Conservation (phyloP, 305 asterid genomes). For the Ajuga reptans region DNA sequence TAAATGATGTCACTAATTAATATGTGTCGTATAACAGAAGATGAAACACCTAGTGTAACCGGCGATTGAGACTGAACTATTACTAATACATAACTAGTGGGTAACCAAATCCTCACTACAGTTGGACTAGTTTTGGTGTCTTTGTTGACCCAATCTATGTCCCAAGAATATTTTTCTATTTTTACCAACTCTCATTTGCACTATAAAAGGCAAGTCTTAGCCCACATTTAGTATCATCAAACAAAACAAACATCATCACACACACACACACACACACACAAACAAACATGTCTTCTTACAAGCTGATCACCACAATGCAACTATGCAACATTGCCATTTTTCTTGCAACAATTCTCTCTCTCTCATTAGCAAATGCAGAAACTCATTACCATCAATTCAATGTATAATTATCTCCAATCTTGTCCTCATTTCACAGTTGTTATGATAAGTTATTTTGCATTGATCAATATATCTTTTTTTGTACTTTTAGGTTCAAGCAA, state of each 20-base stretch:
- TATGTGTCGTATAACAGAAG: too few species aligned
- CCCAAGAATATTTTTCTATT: neutral
- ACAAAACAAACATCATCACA: neutral
- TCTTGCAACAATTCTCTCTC: conserved; percentile 19
- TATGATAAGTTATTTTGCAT: neutral
- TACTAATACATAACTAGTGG: conserved; percentile 14
- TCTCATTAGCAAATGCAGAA: conserved; percentile 30
- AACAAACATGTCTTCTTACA: neutral
- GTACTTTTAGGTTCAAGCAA: conserved; percentile 31
- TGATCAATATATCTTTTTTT: neutral
- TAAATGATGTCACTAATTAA: too few species aligned
- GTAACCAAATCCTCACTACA: conserved; percentile 30
- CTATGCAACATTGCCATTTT: conserved; percentile 16
- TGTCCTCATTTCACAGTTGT: neutral
- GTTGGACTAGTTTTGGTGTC: conserved; percentile 23
- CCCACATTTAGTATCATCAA: neutral
- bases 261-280: neutral
- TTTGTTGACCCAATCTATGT: conserved; percentile 20
- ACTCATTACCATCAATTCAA: conserved; percentile 41
- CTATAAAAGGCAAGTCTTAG: conserved; percentile 18
- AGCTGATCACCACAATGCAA: conserved; percentile 17
- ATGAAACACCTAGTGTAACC: too few species aligned
- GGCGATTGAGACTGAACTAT: too few species aligned
- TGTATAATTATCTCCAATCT: conserved; percentile 18
- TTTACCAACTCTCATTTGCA: neutral